Evolutionary conservation across 345 rosid genomes (phyloP).

Genomic region (Citrus glauca): DNA sequence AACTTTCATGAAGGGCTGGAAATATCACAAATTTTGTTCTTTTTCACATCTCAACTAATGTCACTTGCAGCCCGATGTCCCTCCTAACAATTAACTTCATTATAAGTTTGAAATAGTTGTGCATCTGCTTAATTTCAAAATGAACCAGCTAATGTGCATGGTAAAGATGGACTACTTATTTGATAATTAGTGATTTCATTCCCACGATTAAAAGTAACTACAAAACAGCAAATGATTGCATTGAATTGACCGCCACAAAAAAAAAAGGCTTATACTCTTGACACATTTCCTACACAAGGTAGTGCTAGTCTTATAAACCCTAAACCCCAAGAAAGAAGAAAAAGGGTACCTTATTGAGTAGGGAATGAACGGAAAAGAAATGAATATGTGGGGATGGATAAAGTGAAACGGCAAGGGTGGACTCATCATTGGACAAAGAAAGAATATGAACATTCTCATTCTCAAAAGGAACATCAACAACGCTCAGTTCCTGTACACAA

Average conservation of each 20-base stretch:
- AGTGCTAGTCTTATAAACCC: neutral
- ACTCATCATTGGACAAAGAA: slow-evolving; percentile 60
- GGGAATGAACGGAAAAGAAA: slow-evolving; percentile 58
- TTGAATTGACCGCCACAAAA: neutral
- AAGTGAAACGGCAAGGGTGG: slow-evolving; percentile 60
- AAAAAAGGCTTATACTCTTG: too few species aligned
- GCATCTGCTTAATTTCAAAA: neutral
- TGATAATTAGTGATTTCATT: neutral
- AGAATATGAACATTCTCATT: slow-evolving; percentile 48
- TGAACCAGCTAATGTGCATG: too few species aligned
- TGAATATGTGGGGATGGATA: slow-evolving; percentile 41
- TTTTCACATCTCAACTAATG: neutral
- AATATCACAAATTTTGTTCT: neutral
- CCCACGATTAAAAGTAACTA: neutral
- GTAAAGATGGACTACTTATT: too few species aligned
- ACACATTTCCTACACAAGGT: neutral
- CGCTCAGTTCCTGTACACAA: slow-evolving; percentile 50
- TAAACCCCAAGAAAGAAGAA: neutral
- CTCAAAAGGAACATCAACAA: slow-evolving; percentile 59
- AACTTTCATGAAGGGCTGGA: too few species aligned
- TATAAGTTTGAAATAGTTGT: neutral
- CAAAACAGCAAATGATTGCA: neutral
- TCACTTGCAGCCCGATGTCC: neutral
- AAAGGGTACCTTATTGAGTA: slow-evolving; percentile 44
- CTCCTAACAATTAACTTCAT: neutral